Conservation (phyloP, 208 protist genomes). For the Leishmania mexicana region DNA sequence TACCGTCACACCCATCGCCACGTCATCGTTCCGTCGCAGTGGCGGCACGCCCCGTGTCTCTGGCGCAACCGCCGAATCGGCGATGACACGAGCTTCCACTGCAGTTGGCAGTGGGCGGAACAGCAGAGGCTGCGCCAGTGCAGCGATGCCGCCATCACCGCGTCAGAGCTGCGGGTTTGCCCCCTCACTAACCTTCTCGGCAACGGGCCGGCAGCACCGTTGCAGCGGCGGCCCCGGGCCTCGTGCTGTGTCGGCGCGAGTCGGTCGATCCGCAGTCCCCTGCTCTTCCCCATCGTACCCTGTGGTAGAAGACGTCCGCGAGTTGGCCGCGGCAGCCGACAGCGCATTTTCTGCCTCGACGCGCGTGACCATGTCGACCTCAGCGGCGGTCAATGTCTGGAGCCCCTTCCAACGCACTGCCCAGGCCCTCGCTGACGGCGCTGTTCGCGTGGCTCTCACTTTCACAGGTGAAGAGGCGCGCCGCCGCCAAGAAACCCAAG, state of each 20-base stretch:
- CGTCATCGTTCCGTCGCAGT: slow-evolving; percentile 20
- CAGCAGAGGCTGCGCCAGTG: slow-evolving; percentile 5
- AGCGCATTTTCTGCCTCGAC: not conserved
- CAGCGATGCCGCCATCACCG: slow-evolving; percentile 14
- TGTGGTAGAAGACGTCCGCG: slow-evolving; percentile 9
- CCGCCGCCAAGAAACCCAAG: slow-evolving; percentile 22
- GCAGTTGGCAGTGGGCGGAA: slow-evolving; percentile 1
- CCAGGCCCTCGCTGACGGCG: slow-evolving; percentile 20
- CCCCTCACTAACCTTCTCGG: not conserved
- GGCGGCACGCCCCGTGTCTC: slow-evolving; percentile 31
- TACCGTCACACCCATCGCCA: slow-evolving; percentile 9
- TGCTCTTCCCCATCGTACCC: not conserved
- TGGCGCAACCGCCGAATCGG: not conserved
- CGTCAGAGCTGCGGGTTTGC: slow-evolving; percentile 5
- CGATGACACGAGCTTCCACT: slow-evolving; percentile 13
- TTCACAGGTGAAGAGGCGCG: slow-evolving; percentile 36
- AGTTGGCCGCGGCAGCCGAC: not conserved
- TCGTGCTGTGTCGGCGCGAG: slow-evolving; percentile 1
- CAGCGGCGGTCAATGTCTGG: slow-evolving; percentile 6
- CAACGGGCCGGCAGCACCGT: not conserved
- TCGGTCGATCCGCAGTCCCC: not conserved
- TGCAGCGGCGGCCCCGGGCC: not conserved
- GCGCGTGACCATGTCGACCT: not conserved
- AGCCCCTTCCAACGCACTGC: slow-evolving; percentile 13
- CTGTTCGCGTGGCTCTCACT: slow-evolving; percentile 24